Base-by-base conservation (phyloP, 768 basidiomycete genomes). In the Kwoniella heveanensis region DNA sequence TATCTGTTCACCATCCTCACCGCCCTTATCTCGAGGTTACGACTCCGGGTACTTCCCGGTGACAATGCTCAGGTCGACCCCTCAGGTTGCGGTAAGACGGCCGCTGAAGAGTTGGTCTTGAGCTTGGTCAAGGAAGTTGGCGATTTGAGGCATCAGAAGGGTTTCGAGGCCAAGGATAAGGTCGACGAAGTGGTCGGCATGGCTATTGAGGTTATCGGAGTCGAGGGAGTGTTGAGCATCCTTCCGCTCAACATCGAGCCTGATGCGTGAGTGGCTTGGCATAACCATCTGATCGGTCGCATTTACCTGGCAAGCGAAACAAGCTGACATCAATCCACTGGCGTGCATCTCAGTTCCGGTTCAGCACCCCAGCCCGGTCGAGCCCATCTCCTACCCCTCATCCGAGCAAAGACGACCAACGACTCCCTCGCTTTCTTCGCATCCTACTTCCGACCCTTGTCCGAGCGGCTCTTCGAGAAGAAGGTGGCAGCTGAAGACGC, bases 211-310 rank as follows among this genome's bases (percentile, higher is more conserved):
- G 84, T 91, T 3, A 81, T 96, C 50, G 96, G 96, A 3, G 93
- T 95, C 6, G 86, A 89, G 62, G 87, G 87, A 1, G 76, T 98
- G 2, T 82, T 99, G 32, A 80, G 83, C 22, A 82, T 83, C 22
- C 82, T 98, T 46, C 96, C 96, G 10, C 82, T 98, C 54, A 94
- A 95, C 70, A 82, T 99, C 37, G 89, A 93, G 65, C 88, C 91
- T 3, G 83, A 83, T 54, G 87, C 90, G 90, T 93, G 81, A 64
- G 86, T 82, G 6, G n/a, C n/a, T n/a, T n/a, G n/a, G n/a, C n/a
- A n/a, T n/a, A n/a, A n/a, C n/a, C n/a, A n/a, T n/a, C n/a, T n/a
- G n/a, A n/a, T n/a, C n/a, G n/a, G n/a, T n/a, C n/a, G n/a, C n/a
- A n/a, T n/a, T n/a, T n/a, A n/a, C n/a, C n/a, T n/a, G n/a, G n/a